Evolutionary conservation across 2,329 filamentous ascomycete species (phyloP), one percentile per base, ranked within the genome.

Genomic region (Scytalidium sp.): DNA sequence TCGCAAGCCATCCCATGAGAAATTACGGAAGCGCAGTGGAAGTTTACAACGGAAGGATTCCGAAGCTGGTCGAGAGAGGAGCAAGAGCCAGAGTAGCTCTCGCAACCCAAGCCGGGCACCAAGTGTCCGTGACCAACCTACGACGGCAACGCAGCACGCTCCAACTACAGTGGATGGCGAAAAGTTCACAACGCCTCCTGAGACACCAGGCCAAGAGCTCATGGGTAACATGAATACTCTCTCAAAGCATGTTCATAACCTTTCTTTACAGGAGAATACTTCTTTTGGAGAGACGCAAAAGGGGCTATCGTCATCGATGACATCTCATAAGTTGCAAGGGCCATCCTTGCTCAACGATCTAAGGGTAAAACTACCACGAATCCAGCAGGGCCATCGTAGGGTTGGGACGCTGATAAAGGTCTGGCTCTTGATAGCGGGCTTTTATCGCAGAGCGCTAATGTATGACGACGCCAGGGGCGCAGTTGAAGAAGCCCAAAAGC

Each of bases 401-500:
- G 72, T 69, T 25, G 70, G 71, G 6, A 72, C 83, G 10, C 66
- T 99, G 15, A 74, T 91, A 19, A 87, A 86, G 56, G 84, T 97
- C 25, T 99, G 94, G 94, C 75, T 97, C 8, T 87, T 94, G 64
- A 90, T 97, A 53, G 87, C 90, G 2, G 87, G 87, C 0, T 85
- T 97, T 56, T 99, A 97, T 64, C 83, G 90, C 22, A 82, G 90
- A 47, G 90, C 93, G 7, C 81, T 80, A 8, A 83, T 95, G 73
- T 82, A 83, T 49, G 86, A 92, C 19, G 93, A 97, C 65, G 84
- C 88, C 11, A 82, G 81, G 58, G 88, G 85, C 46, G 90, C 93
- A 6, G 81, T 92, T 22, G 78, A 83, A 10, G 94, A 97, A 73
- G 94, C 93, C 1, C 78, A 83, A 51, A 88, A 88, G 63, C 77